Evolutionary conservation across 495 filamentous ascomycete species (phyloP).

Genomic region (Penicillium parvum): DNA sequence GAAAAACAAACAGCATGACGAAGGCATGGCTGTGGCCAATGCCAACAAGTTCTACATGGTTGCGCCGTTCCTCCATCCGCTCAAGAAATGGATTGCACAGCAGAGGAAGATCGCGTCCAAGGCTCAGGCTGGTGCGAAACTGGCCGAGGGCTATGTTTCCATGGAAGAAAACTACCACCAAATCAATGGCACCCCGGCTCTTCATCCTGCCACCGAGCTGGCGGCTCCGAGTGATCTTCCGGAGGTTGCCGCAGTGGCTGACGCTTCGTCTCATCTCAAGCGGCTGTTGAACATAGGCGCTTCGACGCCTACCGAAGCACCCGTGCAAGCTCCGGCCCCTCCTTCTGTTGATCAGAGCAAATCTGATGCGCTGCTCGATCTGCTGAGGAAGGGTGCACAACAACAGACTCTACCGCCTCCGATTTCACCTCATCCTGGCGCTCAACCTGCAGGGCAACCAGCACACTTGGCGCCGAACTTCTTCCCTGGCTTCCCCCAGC

Average conservation of each 20-base stretch:
- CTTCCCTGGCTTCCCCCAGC: conserved; percentile 37
- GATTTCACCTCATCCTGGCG: conserved; percentile 15
- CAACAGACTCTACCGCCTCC: conserved; percentile 25
- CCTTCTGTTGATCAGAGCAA: conserved; percentile 29
- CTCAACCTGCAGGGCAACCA: conserved; percentile 36
- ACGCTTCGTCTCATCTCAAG: conserved; percentile 60
- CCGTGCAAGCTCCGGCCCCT: conserved; percentile 7
- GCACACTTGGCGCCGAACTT: conserved; percentile 38
- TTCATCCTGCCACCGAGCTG: conserved; percentile 15
- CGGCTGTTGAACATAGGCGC: conserved; percentile 59
- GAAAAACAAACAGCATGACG: conserved; percentile 56
- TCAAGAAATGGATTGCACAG: conserved; percentile 87
- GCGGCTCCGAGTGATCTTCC: conserved; percentile 38
- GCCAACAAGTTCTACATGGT: conserved; percentile 97
- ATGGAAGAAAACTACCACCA: conserved; percentile 31
- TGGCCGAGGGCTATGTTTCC: conserved; percentile 33
- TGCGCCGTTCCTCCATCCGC: conserved; percentile 76
- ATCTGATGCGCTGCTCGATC: conserved; percentile 53
- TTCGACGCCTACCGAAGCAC: conserved; percentile 8
- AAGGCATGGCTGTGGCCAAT: conserved; percentile 51
- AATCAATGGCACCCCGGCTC: conserved; percentile 14
- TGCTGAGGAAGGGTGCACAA: conserved; percentile 50
- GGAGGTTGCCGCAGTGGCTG: conserved; percentile 34
- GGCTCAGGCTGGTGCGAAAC: conserved; percentile 19
- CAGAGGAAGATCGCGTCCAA: conserved; percentile 65